Base-by-base conservation (phyloP, 2,329 filamentous ascomycete species). In the Aaosphaeria pasadenensis region DNA sequence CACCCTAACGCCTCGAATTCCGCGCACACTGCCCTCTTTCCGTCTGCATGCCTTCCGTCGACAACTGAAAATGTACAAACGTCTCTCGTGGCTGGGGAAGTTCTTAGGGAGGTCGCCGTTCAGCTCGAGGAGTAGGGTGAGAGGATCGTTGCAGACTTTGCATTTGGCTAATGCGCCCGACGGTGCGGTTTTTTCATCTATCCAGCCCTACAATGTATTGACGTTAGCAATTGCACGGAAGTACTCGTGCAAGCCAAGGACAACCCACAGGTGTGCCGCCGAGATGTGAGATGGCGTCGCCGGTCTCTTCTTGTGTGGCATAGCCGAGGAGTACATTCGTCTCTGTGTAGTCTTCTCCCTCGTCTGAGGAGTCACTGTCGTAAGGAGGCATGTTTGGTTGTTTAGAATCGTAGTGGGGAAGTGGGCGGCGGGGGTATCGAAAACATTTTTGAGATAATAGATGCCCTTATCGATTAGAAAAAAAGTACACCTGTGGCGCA, bases 271-370 rank as follows among this genome's bases (percentile, higher is more conserved):
- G 90, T 61, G 77, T 80, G 46, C 94, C 94, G 56, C 94, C 94
- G 7, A 99, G 77, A 57, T 92, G 89, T 70, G 89, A 96, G 63
- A 95, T 86, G 9, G 82, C 81, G 69, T 99, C 92, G 54, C 89
- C 86, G 47, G 85, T 87, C 11, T 84, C 75, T 47, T 95, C 89
- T 65, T 85, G 84, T 1, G 88, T 88, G 3, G 90, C 88, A 69
- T 95, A 99, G 4, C 94, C 94, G 9, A 99, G 80, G 1, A 96
- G 82, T 2, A 96, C 91, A 56, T 88, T 89, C 5, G 94, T 97
- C 69, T 89, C 86, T 13, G 85, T 87, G 52, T 84, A 90, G 42
- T 83, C 80, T 42, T 83, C 81, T 39, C 83, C 88, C 35, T 77
- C 74, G 30, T 78, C 84, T 0, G 89, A 92, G 1, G 86, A 90